A percentile compares a stretch with the other conserved stretches of the same genome.
phyloP scores from a whole-genome alignment of 805 yeast genomes.

The Spathaspora gorwiae region DNA sequence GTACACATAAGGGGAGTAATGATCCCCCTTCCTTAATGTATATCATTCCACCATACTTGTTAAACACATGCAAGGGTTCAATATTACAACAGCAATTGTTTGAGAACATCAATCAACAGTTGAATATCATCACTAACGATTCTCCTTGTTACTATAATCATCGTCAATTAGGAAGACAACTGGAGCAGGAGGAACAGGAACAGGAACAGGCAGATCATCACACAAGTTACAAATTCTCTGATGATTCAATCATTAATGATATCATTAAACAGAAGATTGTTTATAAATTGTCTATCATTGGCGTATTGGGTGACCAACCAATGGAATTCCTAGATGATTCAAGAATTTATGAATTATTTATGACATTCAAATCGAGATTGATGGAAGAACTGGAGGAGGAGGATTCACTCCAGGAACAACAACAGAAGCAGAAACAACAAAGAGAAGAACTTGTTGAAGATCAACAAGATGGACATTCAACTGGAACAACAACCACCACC shows the following conservation, averaged over 20 bases:
- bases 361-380: conserved; percentile 27
- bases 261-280: conserved; percentile 29
- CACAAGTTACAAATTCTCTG: conserved; percentile 14
- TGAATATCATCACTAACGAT: conserved; percentile 24
- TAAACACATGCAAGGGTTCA: conserved; percentile 34
- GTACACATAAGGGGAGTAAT: no score
- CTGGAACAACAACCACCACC: background rate
- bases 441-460: conserved; percentile 1
- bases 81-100: conserved; percentile 22
- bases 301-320: conserved; percentile 32
- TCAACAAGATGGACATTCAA: background rate
- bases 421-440: background rate
- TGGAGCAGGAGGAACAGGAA: background rate
- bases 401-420: no score
- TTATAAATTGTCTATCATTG: conserved; percentile 32
- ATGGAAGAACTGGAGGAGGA: conserved; percentile 4
- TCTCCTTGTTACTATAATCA: conserved; percentile 22
- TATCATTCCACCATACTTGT: conserved; percentile 41
- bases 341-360: conserved; percentile 27
- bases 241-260: conserved; percentile 26
- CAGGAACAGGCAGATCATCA: background rate
- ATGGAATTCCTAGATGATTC: conserved; percentile 21
- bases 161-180: conserved; percentile 1
- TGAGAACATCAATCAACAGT: conserved; percentile 15
- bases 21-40: conserved; percentile 10